Conservation (phyloP, 208 protist genomes). For the Leishmania lainsoni region DNA sequence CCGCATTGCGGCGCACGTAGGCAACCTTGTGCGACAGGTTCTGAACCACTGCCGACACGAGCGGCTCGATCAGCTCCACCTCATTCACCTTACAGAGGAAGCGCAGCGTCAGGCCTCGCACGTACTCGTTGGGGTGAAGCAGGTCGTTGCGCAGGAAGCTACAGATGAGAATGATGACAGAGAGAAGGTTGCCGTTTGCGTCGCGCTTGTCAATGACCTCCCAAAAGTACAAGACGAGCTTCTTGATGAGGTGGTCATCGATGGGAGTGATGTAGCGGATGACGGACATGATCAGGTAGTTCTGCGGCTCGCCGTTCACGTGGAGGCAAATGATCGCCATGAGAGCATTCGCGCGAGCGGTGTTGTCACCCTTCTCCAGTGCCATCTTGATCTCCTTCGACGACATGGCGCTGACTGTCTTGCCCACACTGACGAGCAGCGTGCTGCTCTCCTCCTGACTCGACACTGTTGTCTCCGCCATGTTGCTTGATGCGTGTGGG, state of each 20-base stretch:
- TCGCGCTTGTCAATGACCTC: constrained; percentile 97
- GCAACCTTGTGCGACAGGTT: constrained; percentile 95
- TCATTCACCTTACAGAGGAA: constrained; percentile 98
- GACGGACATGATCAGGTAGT: constrained; percentile 97
- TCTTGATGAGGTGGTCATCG: constrained; percentile 95
- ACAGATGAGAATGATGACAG: constrained; percentile 98
- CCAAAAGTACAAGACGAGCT: constrained; percentile 98
- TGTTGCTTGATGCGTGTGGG: constrained; percentile 8
- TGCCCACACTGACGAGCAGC: constrained; percentile 56
- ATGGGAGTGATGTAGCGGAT: constrained; percentile 96
- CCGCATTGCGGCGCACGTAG: constrained; percentile 98
- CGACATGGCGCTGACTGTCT: constrained; percentile 36
- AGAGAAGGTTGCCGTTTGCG: constrained; percentile 95
- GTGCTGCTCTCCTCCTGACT: constrained; percentile 79
- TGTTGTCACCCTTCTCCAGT: constrained; percentile 88
- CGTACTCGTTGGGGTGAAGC: constrained; percentile 98
- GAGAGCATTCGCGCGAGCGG: constrained; percentile 84
- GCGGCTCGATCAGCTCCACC: constrained; percentile 96
- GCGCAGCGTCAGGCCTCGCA: constrained; percentile 96
- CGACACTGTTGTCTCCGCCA: constrained; percentile 27
- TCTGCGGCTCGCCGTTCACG: constrained; percentile 96
- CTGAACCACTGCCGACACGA: constrained; percentile 92
- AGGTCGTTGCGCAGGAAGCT: constrained; percentile 96
- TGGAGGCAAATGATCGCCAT: constrained; percentile 94
- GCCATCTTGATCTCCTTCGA: constrained; percentile 88